A percentile compares a stretch with the other conserved stretches of the same genome.
Evolutionary conservation across 2,329 filamentous ascomycete species (phyloP).

Genomic region (Fusarium luffae): DNA sequence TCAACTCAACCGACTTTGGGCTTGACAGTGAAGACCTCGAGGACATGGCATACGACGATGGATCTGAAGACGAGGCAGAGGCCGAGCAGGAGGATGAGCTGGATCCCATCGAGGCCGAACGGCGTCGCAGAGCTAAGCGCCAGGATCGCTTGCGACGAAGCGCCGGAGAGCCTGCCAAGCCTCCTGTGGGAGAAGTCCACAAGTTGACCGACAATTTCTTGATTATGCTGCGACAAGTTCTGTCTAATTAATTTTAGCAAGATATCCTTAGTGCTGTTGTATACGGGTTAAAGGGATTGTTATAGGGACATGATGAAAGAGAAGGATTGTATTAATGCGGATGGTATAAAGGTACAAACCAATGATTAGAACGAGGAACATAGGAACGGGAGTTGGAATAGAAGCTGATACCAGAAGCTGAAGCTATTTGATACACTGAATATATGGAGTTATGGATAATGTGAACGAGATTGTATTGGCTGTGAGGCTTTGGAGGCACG

Average conservation of each 20-base stretch:
- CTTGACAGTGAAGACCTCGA: constrained; percentile 87
- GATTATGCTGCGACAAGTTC: constrained; percentile 81
- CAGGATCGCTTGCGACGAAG: constrained; percentile 83
- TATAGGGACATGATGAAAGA: neutral
- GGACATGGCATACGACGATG: constrained; percentile 84
- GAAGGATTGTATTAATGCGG: constrained; percentile 15
- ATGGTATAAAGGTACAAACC: constrained; percentile 6
- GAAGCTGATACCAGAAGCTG: neutral
- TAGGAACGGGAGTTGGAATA: constrained; percentile 1
- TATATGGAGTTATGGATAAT: neutral
- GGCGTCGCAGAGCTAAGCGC: constrained; percentile 78
- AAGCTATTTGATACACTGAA: neutral
- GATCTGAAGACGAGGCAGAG: constrained; percentile 72
- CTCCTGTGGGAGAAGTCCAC: constrained; percentile 79
- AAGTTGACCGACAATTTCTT: constrained; percentile 85
- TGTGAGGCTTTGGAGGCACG: neutral
- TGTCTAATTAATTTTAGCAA: constrained; percentile 70
- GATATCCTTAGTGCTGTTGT: constrained; percentile 28
- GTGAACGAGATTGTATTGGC: neutral
- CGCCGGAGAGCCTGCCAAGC: constrained; percentile 87
- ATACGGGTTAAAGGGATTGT: neutral
- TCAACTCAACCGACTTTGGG: constrained; percentile 89
- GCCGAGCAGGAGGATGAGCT: constrained; percentile 81
- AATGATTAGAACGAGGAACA: neutral
- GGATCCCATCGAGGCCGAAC: constrained; percentile 89